These are phyloP conservation scores for Phytophthora litchii DNA, from an alignment of 352 stramenopile species.

Conservation along the genomic window DNA sequence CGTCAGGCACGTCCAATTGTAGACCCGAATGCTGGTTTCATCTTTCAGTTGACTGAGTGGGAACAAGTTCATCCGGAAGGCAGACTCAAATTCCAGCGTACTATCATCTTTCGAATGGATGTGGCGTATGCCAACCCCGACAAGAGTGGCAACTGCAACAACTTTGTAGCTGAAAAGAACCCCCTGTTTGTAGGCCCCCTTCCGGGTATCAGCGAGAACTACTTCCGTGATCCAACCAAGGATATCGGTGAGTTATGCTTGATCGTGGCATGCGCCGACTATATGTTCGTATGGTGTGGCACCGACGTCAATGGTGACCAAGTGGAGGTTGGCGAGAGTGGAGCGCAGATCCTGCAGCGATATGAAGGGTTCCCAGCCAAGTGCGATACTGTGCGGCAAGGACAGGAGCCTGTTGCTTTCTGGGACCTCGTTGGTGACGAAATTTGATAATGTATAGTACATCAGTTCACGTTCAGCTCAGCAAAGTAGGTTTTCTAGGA, in stretches of 20 bases:
- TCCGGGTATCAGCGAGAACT: slow-evolving; percentile 47
- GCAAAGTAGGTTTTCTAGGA: slow-evolving; percentile 10
- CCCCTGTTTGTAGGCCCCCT: slow-evolving; percentile 70
- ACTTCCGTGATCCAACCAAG: slow-evolving; percentile 61
- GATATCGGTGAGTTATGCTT: slow-evolving; percentile 68
- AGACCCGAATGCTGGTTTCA: slow-evolving; percentile 87
- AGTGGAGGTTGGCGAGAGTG: slow-evolving; percentile 65
- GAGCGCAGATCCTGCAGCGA: slow-evolving; percentile 66
- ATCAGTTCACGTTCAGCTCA: slow-evolving; percentile 17
- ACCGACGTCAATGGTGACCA: slow-evolving; percentile 52
- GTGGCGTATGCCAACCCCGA: slow-evolving; percentile 44
- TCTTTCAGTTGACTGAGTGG: slow-evolving; percentile 91
- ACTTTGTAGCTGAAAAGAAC: slow-evolving; percentile 37
- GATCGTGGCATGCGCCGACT: slow-evolving; percentile 73
- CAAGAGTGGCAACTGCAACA: slow-evolving; percentile 35
- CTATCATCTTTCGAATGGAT: slow-evolving; percentile 79
- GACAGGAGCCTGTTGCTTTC: slow-evolving; percentile 72
- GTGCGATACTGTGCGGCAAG: slow-evolving; percentile 74
- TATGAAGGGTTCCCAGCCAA: slow-evolving; percentile 79
- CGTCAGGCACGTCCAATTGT: slow-evolving; percentile 75
- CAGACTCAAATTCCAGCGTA: slow-evolving; percentile 50
- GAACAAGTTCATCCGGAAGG: slow-evolving; percentile 69
- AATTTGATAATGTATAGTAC: slow-evolving; percentile 36
- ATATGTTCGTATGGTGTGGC: slow-evolving; percentile 86
- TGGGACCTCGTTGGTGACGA: slow-evolving; percentile 65